phyloP scores from a whole-genome alignment of 345 rosid genomes.

The Sonneratia alba region DNA sequence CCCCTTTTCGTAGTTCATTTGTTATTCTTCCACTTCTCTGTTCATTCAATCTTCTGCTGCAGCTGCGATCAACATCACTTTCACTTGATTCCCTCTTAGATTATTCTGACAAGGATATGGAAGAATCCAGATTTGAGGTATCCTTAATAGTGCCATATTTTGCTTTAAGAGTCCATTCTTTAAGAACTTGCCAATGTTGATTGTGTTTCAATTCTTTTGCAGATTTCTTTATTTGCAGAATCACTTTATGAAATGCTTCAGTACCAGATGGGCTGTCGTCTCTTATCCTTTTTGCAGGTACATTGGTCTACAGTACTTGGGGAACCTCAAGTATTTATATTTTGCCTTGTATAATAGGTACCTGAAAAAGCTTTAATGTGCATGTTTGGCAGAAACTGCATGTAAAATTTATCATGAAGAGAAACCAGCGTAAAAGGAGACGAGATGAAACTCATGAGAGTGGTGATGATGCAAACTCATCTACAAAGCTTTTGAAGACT shows the following conservation, averaged over 20 bases:
- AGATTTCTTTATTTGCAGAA: conserved; percentile 94
- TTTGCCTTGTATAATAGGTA: not conserved
- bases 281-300: conserved; percentile 78
- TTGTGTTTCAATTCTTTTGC: conserved; percentile 16
- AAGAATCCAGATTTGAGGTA: conserved; percentile 95
- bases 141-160: not conserved
- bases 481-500: conserved; percentile 47
- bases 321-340: not conserved
- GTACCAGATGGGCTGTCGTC: conserved; percentile 82
- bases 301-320: conserved; percentile 8
- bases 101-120: conserved; percentile 78
- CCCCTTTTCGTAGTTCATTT: not conserved
- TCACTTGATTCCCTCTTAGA: conserved; percentile 92
- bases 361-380: conserved; percentile 1
- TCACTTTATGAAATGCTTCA: conserved; percentile 87
- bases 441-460: conserved; percentile 43
- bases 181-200: not conserved
- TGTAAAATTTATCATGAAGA: conserved; percentile 44
- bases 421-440: conserved; percentile 74
- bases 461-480: conserved; percentile 29
- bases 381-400: conserved; percentile 46
- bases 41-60: conserved; percentile 15
- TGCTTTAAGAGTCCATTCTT: not conserved
- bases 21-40: not conserved
- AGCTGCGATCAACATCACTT: conserved; percentile 71